These are phyloP conservation scores for Picea abies DNA, from an alignment of 83 land plant genomes.

Conservation along the genomic window DNA sequence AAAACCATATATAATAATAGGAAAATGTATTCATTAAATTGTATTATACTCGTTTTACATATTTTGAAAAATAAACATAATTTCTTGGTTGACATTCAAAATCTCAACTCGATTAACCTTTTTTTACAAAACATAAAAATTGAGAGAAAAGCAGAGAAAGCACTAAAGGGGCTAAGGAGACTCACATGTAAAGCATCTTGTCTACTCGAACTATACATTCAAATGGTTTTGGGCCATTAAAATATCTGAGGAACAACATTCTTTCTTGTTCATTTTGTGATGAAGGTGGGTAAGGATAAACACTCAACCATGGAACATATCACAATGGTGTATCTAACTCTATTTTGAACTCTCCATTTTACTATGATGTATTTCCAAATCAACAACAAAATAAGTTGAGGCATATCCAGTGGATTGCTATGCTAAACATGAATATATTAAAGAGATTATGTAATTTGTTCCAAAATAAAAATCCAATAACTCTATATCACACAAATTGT, in stretches of 20 bases:
- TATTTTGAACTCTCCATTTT: conserved; percentile 44
- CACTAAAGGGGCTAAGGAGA: too few relatives aligned
- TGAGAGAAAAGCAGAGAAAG: too few relatives aligned
- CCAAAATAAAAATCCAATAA: not conserved
- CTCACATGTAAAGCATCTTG: conserved; percentile 85
- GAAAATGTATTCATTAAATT: too few relatives aligned
- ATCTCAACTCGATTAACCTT: too few relatives aligned
- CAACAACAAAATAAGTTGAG: conserved; percentile 1
- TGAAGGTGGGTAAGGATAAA: conserved; percentile 66
- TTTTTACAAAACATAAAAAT: too few relatives aligned
- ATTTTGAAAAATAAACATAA: too few relatives aligned
- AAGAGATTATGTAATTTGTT: not conserved
- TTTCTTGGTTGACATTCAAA: too few relatives aligned
- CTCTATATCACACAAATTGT: too few relatives aligned
- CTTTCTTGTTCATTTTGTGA: conserved; percentile 23
- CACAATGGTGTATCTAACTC: conserved; percentile 47
- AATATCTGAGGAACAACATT: conserved; percentile 61
- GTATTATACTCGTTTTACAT: too few relatives aligned
- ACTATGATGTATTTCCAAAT: conserved; percentile 34
- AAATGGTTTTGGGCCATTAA: conserved; percentile 76
- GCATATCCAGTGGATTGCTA: not conserved
- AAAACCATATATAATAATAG: too few relatives aligned
- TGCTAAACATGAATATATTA: not conserved
- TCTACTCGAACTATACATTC: conserved; percentile 76
- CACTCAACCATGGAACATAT: too few relatives aligned